Conservation (phyloP, 805 yeast genomes). For the Hyphopichia homilentoma region DNA sequence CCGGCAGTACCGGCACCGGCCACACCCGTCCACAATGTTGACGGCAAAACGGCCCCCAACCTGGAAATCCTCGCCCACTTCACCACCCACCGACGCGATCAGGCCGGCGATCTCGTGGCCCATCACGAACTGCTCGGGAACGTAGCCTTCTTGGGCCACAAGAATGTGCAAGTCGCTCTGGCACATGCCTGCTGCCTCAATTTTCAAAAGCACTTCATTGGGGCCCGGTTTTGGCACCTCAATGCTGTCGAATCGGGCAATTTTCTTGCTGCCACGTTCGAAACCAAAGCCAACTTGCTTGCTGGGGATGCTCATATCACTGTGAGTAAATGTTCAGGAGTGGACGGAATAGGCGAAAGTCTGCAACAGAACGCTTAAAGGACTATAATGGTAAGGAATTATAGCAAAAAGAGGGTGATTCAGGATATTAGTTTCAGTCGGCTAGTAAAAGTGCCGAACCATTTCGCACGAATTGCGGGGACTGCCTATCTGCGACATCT, state of each 20-base stretch:
- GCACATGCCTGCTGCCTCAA: constrained; percentile 45
- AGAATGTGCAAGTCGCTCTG: constrained; percentile 40
- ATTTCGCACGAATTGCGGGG: too few species aligned
- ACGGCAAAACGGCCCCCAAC: constrained; percentile 29
- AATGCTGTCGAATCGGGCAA: constrained; percentile 22
- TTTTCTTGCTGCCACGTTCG: constrained; percentile 19
- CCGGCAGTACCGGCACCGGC: constrained; percentile 31
- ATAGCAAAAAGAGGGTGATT: too few species aligned
- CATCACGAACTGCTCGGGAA: constrained; percentile 34
- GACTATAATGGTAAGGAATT: too few species aligned
- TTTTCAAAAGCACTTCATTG: constrained; percentile 29
- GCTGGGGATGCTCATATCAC: constrained; percentile 17
- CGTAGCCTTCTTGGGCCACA: constrained; percentile 12
- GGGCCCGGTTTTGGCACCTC: constrained; percentile 29
- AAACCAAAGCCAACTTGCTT: constrained; percentile 34
- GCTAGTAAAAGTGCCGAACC: too few species aligned
- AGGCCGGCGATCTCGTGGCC: constrained; percentile 45
- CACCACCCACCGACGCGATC: constrained; percentile 27
- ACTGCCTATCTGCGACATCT: too few species aligned
- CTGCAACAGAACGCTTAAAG: too few species aligned
- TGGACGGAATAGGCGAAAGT: too few species aligned
- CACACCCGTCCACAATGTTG: constrained; percentile 29
- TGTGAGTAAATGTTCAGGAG: too few species aligned
- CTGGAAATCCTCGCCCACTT: constrained; percentile 11
- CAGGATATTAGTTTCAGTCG: too few species aligned